These are phyloP conservation scores for Schizochytrium sp. DNA, from an alignment of 108 stramenopile species.

Conservation along the genomic window DNA sequence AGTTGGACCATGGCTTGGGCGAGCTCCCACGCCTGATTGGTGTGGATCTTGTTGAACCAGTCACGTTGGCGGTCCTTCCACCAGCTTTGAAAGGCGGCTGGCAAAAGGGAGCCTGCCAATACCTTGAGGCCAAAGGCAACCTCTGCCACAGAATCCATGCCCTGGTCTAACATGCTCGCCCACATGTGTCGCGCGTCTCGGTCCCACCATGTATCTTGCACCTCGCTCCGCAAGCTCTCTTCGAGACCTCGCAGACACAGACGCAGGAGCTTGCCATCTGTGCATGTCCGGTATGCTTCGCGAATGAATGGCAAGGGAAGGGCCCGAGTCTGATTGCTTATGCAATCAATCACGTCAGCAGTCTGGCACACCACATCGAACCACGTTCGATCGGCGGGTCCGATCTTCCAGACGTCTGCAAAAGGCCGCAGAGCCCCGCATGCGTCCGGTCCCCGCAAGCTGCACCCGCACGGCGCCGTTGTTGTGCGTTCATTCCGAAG, in stretches of 20 bases:
- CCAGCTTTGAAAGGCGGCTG: background rate
- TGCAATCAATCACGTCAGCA: conserved; percentile 12
- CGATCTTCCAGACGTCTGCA: conserved; percentile 5
- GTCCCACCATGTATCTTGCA: background rate
- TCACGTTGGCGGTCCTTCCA: background rate
- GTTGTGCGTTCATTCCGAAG: background rate
- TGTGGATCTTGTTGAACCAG: background rate
- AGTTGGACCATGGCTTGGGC: conserved; percentile 11
- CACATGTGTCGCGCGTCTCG: background rate
- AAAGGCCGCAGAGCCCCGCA: conserved; percentile 12
- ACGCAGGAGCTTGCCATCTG: background rate
- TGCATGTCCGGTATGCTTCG: background rate
- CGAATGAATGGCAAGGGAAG: background rate
- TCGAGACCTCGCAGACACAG: background rate
- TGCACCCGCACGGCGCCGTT: background rate
- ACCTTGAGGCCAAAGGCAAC: conserved; percentile 15
- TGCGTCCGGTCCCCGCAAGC: background rate
- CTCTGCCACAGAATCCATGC: background rate
- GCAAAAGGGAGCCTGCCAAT: background rate
- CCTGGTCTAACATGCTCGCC: background rate
- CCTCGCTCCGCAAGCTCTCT: background rate
- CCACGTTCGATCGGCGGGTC: background rate
- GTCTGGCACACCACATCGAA: conserved; percentile 11
- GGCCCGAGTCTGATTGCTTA: background rate
- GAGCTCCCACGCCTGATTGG: conserved; percentile 10